Evolutionary conservation across 345 rosid species (phyloP), one percentile per base, ranked within the genome.

Genomic region (Anastatica hierochuntica): DNA sequence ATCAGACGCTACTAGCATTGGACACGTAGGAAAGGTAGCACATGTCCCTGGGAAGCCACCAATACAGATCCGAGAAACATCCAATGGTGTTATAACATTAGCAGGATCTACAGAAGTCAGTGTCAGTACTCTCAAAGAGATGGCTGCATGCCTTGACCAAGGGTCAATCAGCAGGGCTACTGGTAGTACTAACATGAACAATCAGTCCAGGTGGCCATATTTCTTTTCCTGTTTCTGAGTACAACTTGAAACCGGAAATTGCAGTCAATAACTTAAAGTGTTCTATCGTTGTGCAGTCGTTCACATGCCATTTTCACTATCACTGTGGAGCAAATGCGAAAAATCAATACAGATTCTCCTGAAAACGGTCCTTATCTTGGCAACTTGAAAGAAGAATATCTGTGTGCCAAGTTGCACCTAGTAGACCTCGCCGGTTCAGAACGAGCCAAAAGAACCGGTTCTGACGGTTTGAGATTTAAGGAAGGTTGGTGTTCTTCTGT

Each of bases 371-470:
- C 64, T 69, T 70, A 71, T 54, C 74, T 45, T 64, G 95, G 76
- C 52, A 66, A 66, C 61, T 74, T 81, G 77, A 82, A 71, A 62
- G 98, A 85, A 67, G 98, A 92, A 60, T 92, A 92, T 59, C 82
- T 92, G 14, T 88, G 96, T 72, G 98, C 98, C 23, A 92, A 92
- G 78, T 68, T 92, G 76, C 98, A 92, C 76, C 71, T 92, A 30
- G 98, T 92, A 49, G 98, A 92, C 75, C 98, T 92, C 66, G 98
- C 98, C 56, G 98, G 98, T 62, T 92, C 98, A 0, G 98, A 88
- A 70, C 69, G 98, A 62, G 98, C 98, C 44, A 92, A 92, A 71
- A 78, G 98, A 76, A 92, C 97, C 14, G 97, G 98, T 60, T 92
- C 96, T 7, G 95, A 92, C 59, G 98, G 98, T 53, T 34, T 92